phyloP scores from a whole-genome alignment of 2,329 filamentous ascomycete genomes.

The Aspergillus clavatus region DNA sequence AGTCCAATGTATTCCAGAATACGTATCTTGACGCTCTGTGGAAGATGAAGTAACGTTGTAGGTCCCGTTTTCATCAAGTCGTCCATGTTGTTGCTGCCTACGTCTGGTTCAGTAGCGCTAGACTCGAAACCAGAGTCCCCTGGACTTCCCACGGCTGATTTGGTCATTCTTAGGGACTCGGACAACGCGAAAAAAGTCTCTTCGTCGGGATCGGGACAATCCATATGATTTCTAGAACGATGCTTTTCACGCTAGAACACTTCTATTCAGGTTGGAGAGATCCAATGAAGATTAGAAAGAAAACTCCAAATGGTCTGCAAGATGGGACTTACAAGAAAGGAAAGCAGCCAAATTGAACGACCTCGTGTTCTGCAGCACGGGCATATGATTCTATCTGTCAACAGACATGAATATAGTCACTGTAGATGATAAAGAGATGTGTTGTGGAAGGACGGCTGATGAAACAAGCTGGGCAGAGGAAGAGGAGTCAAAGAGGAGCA shows the following conservation, averaged over 20 bases:
- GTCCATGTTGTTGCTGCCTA: neutral
- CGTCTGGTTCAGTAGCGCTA: neutral
- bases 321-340: neutral
- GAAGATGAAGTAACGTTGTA: slow-evolving; percentile 18
- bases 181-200: slow-evolving; percentile 1
- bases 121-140: neutral
- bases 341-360: neutral
- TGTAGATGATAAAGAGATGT: neutral
- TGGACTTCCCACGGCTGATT: neutral
- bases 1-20: slow-evolving; percentile 21
- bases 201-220: slow-evolving; percentile 1
- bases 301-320: no score
- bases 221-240: neutral
- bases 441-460: neutral
- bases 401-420: no score
- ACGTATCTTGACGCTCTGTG: slow-evolving; percentile 12
- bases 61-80: neutral
- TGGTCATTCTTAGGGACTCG: neutral
- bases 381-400: neutral
- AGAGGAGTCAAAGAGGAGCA: neutral
- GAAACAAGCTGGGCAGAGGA: neutral
- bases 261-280: neutral
- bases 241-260: neutral
- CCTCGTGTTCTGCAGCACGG: neutral
- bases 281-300: neutral